phyloP scores from a whole-genome alignment of 179 eudicot genomes.

The Vitellaria paradoxa region DNA sequence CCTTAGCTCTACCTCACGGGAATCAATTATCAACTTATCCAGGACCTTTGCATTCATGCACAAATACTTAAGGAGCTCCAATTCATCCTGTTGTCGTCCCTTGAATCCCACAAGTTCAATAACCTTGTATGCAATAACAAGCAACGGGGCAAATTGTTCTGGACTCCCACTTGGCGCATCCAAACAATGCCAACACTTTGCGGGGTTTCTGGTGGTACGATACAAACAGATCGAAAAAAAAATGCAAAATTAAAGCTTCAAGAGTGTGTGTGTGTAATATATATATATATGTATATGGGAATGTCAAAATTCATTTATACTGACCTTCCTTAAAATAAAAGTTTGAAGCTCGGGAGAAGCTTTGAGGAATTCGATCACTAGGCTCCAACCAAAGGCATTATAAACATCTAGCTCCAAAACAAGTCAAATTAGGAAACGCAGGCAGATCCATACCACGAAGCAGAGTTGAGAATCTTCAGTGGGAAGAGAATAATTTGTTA shows the following conservation, averaged over 20 bases:
- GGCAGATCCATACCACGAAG: not conserved
- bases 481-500: not conserved
- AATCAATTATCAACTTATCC: not conserved
- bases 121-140: not conserved
- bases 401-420: not conserved
- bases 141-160: not conserved
- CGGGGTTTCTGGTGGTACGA: not conserved
- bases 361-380: not conserved
- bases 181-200: not conserved
- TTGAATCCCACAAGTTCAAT: not conserved
- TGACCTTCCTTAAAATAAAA: not conserved
- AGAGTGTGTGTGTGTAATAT: not conserved
- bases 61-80: not conserved
- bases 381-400: not conserved
- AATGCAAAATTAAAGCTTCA: not conserved
- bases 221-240: not conserved
- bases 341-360: not conserved
- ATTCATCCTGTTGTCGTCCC: not conserved
- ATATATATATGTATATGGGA: too few relatives aligned
- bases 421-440: not conserved
- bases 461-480: not conserved
- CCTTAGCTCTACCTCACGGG: not conserved
- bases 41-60: not conserved
- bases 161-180: not conserved
- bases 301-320: not conserved